These are phyloP conservation scores for Phalaenopsis aphrodite DNA, from an alignment of 106 monocot species.

Conservation along the genomic window DNA sequence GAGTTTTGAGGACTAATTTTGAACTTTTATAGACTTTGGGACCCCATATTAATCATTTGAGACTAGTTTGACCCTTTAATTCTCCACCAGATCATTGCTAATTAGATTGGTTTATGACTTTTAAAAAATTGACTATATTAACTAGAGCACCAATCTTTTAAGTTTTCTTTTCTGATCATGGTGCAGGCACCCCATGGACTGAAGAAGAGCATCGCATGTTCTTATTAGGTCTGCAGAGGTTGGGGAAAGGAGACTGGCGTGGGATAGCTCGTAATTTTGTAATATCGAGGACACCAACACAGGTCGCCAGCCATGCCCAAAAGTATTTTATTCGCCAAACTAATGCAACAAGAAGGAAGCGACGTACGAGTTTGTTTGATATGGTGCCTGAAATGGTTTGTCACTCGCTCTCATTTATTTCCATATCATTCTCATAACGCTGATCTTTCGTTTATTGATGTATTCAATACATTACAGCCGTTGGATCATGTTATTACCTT, in stretches of 20 bases:
- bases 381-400: constrained; percentile 24
- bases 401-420: neutral
- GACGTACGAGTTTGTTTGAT: constrained; percentile 81
- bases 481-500: neutral
- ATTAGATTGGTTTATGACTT: too few relatives aligned
- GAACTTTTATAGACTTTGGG: too few relatives aligned
- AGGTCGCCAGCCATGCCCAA: constrained; percentile 92
- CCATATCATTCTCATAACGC: neutral
- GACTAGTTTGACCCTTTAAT: too few relatives aligned
- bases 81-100: too few relatives aligned
- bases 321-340: constrained; percentile 88
- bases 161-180: too few relatives aligned
- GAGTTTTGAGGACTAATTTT: too few relatives aligned
- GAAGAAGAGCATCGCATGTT: constrained; percentile 94
- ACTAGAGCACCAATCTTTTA: too few relatives aligned
- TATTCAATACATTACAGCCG: neutral
- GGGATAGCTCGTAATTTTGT: constrained; percentile 91
- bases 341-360: constrained; percentile 65
- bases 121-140: too few relatives aligned
- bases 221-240: constrained; percentile 75
- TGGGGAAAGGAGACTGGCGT: constrained; percentile 95
- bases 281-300: constrained; percentile 75
- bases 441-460: neutral
- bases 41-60: too few relatives aligned
- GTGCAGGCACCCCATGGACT: constrained; percentile 85